A percentile compares a stretch with the other conserved stretches of the same genome.
Evolutionary conservation across 352 stramenopile genomes (phyloP).

Genomic region (Pythium scleroteichum): DNA sequence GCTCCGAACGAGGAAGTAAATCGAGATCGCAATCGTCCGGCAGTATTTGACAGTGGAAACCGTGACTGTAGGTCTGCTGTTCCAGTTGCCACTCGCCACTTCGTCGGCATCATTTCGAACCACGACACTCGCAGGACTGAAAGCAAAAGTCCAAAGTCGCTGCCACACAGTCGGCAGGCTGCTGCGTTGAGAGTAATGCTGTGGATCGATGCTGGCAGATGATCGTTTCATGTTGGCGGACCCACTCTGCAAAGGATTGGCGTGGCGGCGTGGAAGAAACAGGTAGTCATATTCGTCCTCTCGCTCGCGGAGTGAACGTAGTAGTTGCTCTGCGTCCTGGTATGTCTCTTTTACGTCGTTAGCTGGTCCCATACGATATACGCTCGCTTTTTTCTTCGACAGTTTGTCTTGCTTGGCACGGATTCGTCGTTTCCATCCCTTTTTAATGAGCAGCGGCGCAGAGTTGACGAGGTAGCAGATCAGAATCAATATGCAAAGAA

Average conservation of each 20-base stretch:
- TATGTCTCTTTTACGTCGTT: conserved; percentile 52
- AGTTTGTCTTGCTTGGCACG: conserved; percentile 36
- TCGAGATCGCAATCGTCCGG: conserved; percentile 39
- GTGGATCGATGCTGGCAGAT: too few relatives aligned
- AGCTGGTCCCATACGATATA: conserved; percentile 29
- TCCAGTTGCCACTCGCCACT: not conserved
- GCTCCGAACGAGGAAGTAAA: conserved; percentile 54
- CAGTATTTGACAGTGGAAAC: conserved; percentile 22
- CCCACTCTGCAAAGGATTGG: not conserved
- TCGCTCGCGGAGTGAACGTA: conserved; percentile 55
- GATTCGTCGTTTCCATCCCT: conserved; percentile 64
- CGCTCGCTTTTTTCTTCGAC: conserved; percentile 47
- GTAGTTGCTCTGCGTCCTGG: conserved; percentile 60
- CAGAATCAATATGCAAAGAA: conserved; percentile 49
- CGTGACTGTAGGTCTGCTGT: not conserved
- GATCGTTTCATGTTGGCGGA: not conserved
- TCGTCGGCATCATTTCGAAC: not conserved
- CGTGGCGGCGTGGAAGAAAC: conserved; percentile 37
- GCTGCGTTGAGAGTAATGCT: too few relatives aligned
- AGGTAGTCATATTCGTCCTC: conserved; percentile 70
- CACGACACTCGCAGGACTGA: conserved; percentile 4
- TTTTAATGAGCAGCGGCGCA: conserved; percentile 64
- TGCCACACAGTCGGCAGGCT: not conserved
- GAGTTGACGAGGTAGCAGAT: conserved; percentile 70
- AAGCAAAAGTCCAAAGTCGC: conserved; percentile 13